Base-by-base conservation (phyloP, 208 protist species). In the Crithidia acanthocephali region DNA sequence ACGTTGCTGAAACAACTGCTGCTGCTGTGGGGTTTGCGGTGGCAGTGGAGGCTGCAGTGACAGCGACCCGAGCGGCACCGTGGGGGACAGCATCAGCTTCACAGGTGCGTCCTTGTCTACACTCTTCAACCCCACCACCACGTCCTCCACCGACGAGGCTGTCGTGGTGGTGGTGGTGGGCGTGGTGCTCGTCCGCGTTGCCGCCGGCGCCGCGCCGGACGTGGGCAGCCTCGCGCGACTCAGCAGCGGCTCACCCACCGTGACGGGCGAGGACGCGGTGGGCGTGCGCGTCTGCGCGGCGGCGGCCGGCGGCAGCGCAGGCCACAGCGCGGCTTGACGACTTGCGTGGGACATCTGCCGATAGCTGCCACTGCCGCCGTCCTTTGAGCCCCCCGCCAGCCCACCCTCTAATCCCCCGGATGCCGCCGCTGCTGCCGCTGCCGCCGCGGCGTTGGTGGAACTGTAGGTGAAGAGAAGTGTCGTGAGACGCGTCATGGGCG, bases 401-500 rank as follows among this genome's bases (percentile, higher is more conserved):
- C 8, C 35, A 40, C 11, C 35, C 35, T 40, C 35, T 11, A 40
- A 40, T 40, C 35, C 20, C 9, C 8, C n/a, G 1, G 48, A 3
- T 53, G 48, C 28, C 23, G 22, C 22, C 48, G 23, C 23, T 23
- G 48, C 16, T 53, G 48, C 9, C 4, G 48, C 48, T 53, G 5
- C 37, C 22, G 57, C 23, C 37, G 40, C 28, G 10, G n/a, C 16
- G 57, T 9, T 67, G 18, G 61, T n/a, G 13, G 61, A 23, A 47
- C 32, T 27, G 61, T 56, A 56, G 30, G 61, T 56, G 47, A 53
- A 67, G 32, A 53, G 61, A 45, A 45, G 28, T 2, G 61, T 67
- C 8, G 61, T 42, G 32, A 56, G 44, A 2, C 61, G 47, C 15
- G 61, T 53, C 30, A 67, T 67, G 20, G 61, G 61, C 1, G 61